Percentiles rank a stretch among this genome's conserved stretches.
These are phyloP conservation scores for Rutstroemia sp. DNA, from an alignment of 2,329 filamentous ascomycete species.

Conservation along the genomic window DNA sequence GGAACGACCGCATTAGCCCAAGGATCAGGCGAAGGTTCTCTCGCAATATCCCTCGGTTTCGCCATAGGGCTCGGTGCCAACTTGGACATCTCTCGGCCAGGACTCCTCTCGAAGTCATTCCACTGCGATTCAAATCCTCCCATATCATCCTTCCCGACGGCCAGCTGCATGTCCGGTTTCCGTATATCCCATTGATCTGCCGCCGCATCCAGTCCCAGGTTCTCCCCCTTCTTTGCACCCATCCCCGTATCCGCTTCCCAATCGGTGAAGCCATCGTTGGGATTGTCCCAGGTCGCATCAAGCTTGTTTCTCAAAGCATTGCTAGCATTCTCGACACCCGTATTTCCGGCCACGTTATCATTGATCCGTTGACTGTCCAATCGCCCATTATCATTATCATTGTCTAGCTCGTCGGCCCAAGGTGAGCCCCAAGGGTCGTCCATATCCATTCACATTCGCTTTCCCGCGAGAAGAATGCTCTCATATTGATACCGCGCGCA, in stretches of 20 bases:
- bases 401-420: slow-evolving; percentile 30
- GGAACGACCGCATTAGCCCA: slow-evolving; percentile 17
- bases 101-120: slow-evolving; percentile 6
- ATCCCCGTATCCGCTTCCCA: slow-evolving; percentile 19
- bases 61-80: slow-evolving; percentile 14
- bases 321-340: slow-evolving; percentile 13
- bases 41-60: slow-evolving; percentile 9
- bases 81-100: slow-evolving; percentile 2
- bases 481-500: slow-evolving; percentile 25
- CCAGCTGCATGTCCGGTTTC: neutral
- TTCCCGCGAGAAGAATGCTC: slow-evolving; percentile 9
- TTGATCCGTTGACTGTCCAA: neutral
- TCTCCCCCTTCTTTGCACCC: neutral
- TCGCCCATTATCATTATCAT: neutral
- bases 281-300: slow-evolving; percentile 23
- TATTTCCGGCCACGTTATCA: slow-evolving; percentile 6
- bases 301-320: slow-evolving; percentile 17
- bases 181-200: slow-evolving; percentile 13
- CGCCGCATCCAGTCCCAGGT: slow-evolving; percentile 14
- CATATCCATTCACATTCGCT: slow-evolving; percentile 26
- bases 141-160: slow-evolving; percentile 3
- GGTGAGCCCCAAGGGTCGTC: slow-evolving; percentile 33
- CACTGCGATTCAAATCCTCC: slow-evolving; percentile 11
- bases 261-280: slow-evolving; percentile 21
- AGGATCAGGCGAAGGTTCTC: slow-evolving; percentile 25